Evolutionary conservation across 2,329 filamentous ascomycete genomes (phyloP), one percentile per base, ranked within the genome.

Genomic region (Plectosphaerella sp.): DNA sequence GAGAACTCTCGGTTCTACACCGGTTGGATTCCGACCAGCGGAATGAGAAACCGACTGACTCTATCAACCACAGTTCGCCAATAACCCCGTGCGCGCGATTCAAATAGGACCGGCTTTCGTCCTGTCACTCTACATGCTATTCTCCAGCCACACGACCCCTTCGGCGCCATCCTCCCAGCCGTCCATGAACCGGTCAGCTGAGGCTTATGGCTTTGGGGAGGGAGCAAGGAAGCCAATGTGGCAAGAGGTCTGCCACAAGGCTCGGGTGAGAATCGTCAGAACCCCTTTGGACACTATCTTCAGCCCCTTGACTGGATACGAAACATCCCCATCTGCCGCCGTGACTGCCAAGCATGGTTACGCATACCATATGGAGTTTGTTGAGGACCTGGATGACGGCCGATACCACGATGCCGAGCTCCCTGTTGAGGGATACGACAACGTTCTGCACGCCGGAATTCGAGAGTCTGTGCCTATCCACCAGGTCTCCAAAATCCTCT

Each of bases 241-340:
- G 94, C 94, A 97, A 65, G 93, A 99, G 66, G 91, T 96, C 41
- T 86, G 97, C 55, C 92, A 97, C 72, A 99, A 97, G 67, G 89
- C 91, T 16, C 83, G 86, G 39, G 84, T 97, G 12, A 90, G 91
- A 53, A 75, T 99, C 11, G 80, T 88, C 60, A 80, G 92, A 47
- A 81, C 89, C 1, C 88, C 85, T 0, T 69, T 87, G 33, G 74
- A 20, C 16, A 20, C 62, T 53, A 71, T 66, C 60, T 53, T 53
- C 48, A 28, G 79, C 42, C 64, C 76, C 39, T 10, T 47, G 3
- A 10, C 22, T 9, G 52, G 52, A 3, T 53, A 53, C 36, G 33
- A 22, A 11, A 42, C 36, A 9, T 12, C 41, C 47, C 39, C 15
- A 53, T 57, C 25, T 55, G 49, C n/a, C 20, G 50, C 43, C 2